phyloP scores from a whole-genome alignment of 2,329 filamentous ascomycete genomes.

The Fusarium tjaetaba region DNA sequence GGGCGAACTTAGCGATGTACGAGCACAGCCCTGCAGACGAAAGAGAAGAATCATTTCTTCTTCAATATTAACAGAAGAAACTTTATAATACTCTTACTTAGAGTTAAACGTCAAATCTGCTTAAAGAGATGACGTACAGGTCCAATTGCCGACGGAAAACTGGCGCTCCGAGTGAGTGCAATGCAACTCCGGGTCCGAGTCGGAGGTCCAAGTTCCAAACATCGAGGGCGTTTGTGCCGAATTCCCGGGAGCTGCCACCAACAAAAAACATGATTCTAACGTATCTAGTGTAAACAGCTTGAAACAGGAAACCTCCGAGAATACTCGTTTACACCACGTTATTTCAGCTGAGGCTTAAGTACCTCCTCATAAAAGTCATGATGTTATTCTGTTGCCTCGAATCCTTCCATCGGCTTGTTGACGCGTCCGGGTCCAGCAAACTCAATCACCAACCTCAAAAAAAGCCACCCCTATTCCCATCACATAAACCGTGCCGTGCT shows the following conservation, averaged over 20 bases:
- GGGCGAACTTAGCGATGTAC: neutral
- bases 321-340: neutral
- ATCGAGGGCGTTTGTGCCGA: neutral
- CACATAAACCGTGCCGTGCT: neutral
- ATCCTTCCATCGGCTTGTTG: neutral
- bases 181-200: neutral
- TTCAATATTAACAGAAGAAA: neutral
- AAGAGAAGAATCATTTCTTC: neutral
- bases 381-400: neutral
- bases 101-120: neutral
- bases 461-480: neutral
- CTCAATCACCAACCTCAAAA: neutral
- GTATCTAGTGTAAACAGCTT: neutral
- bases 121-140: neutral
- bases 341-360: neutral
- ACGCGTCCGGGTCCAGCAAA: neutral
- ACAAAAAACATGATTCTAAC: neutral
- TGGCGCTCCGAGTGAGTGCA: neutral
- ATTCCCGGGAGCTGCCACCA: neutral
- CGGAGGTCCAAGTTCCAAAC: neutral
- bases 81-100: neutral
- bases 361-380: neutral
- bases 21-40: neutral
- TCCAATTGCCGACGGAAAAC: neutral
- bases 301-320: neutral